phyloP scores from a whole-genome alignment of 1,284 basidiomycete genomes.

The Inonotus obliquus region DNA sequence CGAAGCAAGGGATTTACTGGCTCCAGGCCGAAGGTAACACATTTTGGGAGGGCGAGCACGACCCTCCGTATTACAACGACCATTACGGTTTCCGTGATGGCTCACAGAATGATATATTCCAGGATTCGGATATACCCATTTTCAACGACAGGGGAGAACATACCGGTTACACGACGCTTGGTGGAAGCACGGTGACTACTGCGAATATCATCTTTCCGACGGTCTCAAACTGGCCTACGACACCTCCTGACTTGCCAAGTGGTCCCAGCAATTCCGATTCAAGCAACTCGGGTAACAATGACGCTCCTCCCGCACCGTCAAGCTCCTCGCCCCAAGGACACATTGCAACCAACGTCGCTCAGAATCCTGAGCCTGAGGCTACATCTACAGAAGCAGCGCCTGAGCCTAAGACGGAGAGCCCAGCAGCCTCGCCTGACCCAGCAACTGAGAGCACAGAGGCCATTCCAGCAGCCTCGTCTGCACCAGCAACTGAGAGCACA shows the following conservation, averaged over 20 bases:
- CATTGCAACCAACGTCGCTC: neutral
- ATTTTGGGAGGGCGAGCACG: slow-evolving; percentile 51
- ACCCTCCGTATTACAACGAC: slow-evolving; percentile 53
- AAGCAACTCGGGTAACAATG: neutral
- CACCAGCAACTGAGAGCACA: neutral
- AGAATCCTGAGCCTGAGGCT: neutral
- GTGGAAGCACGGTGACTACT: slow-evolving; percentile 8
- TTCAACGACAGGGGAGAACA: slow-evolving; percentile 11
- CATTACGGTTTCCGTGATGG: slow-evolving; percentile 56
- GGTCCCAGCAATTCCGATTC: neutral
- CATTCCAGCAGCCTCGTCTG: neutral
- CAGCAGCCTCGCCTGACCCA: neutral
- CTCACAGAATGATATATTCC: slow-evolving; percentile 61
- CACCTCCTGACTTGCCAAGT: neutral
- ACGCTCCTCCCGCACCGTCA: neutral
- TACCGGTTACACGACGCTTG: slow-evolving; percentile 11
- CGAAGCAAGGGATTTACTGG: slow-evolving; percentile 66
- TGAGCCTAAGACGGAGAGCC: neutral
- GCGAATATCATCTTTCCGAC: slow-evolving; percentile 9
- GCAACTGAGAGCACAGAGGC: neutral
- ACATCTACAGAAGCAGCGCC: neutral
- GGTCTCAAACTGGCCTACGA: slow-evolving; percentile 12
- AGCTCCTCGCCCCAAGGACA: neutral
- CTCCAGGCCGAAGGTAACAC: slow-evolving; percentile 56
- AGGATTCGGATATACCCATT: slow-evolving; percentile 29